Evolutionary conservation across 2,329 filamentous ascomycete species (phyloP).

Genomic region (Sporothrix sp.): DNA sequence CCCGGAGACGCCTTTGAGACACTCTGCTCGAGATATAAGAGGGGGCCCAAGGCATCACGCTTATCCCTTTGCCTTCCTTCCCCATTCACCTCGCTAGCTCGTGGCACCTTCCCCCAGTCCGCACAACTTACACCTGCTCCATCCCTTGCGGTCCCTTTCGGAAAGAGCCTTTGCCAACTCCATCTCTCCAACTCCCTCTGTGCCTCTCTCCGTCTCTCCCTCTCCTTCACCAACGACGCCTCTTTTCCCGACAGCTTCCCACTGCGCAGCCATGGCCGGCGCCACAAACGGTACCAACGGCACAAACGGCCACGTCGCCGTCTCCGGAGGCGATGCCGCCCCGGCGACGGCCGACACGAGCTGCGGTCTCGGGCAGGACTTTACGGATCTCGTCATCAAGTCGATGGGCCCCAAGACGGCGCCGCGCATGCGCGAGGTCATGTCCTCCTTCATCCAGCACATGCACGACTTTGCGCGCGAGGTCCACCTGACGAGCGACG

Average conservation of each 20-base stretch:
- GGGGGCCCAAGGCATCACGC: background rate
- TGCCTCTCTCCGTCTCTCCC: background rate
- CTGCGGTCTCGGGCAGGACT: conserved; percentile 27
- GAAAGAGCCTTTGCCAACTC: background rate
- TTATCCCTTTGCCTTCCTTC: background rate
- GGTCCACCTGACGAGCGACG: conserved; percentile 54
- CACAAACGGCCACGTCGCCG: background rate
- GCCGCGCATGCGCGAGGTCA: conserved; percentile 47
- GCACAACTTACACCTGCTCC: background rate
- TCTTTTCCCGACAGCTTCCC: too few species aligned
- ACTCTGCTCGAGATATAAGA: background rate
- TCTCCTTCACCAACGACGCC: background rate
- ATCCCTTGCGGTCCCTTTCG: background rate
- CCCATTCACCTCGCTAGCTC: background rate
- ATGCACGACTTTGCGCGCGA: conserved; percentile 60
- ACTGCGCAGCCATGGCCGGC: background rate
- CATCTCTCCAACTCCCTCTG: background rate
- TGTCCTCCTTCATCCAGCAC: conserved; percentile 50
- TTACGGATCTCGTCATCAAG: conserved; percentile 54
- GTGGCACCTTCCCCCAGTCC: background rate
- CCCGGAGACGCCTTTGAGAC: background rate
- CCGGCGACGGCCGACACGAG: conserved; percentile 26
- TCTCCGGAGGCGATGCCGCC: background rate
- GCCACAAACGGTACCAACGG: background rate
- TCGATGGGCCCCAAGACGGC: conserved; percentile 53